Percentiles rank a stretch among this genome's conserved stretches.
Evolutionary conservation across 306 rosid genomes (phyloP).

Genomic region (Biancaea sappan): DNA sequence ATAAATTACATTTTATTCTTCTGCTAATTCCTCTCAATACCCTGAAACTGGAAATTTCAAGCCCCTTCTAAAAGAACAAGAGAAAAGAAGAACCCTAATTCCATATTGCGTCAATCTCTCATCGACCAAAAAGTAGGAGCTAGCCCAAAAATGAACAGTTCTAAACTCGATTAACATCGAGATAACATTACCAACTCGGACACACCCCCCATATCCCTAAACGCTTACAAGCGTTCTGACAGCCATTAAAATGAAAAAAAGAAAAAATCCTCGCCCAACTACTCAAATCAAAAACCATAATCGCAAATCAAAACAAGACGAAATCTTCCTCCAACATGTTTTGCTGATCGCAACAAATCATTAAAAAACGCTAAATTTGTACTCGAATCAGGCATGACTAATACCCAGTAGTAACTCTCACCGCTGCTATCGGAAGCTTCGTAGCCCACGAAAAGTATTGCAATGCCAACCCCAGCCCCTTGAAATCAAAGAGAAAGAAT

Average conservation of each 20-base stretch:
- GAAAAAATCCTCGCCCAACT: neutral
- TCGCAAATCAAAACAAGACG: neutral
- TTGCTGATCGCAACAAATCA: neutral
- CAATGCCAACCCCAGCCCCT: neutral
- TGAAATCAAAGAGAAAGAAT: neutral
- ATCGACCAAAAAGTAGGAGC: neutral
- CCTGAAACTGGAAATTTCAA: neutral
- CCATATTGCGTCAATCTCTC: constrained; percentile 14
- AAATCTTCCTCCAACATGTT: neutral
- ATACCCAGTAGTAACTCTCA: constrained; percentile 35
- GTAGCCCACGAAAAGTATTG: constrained; percentile 26
- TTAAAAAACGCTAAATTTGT: neutral
- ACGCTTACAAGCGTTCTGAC: neutral
- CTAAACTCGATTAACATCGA: neutral
- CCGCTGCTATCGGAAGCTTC: constrained; percentile 38
- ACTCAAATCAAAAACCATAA: neutral
- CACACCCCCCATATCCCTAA: neutral
- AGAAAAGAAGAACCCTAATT: constrained; percentile 7
- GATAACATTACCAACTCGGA: neutral
- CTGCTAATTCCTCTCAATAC: neutral
- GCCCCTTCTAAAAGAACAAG: neutral
- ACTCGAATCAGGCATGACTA: neutral
- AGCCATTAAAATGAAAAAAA: neutral
- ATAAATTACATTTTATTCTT: neutral
- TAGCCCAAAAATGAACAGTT: neutral